A percentile compares a stretch with the other conserved stretches of the same genome.
phyloP scores from a whole-genome alignment of 1,284 basidiomycete genomes.

The Cutaneotrichosporon sp. region DNA sequence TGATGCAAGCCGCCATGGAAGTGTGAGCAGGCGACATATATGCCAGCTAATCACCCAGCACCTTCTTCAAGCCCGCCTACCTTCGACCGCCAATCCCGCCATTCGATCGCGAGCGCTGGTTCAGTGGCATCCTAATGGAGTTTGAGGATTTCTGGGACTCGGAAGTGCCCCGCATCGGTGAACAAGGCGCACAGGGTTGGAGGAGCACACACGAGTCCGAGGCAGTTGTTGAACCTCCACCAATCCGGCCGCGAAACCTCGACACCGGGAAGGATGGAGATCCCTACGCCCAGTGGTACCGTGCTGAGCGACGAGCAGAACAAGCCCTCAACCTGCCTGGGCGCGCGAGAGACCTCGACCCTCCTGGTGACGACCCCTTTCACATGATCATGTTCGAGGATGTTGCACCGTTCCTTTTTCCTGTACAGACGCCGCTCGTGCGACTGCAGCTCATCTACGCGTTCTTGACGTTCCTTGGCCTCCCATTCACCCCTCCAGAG shows the following conservation, averaged over 20 bases:
- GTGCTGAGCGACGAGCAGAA: conserved; percentile 61
- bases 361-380: conserved; percentile 66
- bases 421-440: conserved; percentile 59
- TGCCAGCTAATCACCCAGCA: conserved; percentile 30
- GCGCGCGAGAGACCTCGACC: conserved; percentile 59
- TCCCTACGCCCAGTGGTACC: conserved; percentile 69
- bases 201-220: conserved; percentile 21
- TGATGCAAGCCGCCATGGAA: conserved; percentile 57
- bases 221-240: neutral
- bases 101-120: conserved; percentile 31
- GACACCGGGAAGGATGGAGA: conserved; percentile 50
- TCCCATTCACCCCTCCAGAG: conserved; percentile 58
- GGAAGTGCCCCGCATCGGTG: conserved; percentile 56
- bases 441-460: conserved; percentile 67
- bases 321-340: conserved; percentile 57
- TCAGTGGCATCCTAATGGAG: conserved; percentile 37
- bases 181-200: conserved; percentile 55
- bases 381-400: conserved; percentile 76
- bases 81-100: conserved; percentile 25
- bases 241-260: conserved; percentile 52
- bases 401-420: conserved; percentile 67
- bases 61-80: conserved; percentile 51
- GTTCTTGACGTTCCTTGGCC: conserved; percentile 73
- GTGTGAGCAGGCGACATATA: conserved; percentile 39
- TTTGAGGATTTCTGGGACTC: conserved; percentile 58